Percentiles rank a stretch among this genome's conserved stretches.
Evolutionary conservation across 495 filamentous ascomycete species (phyloP).

Genomic region (Parathielavia hyrcaniae): DNA sequence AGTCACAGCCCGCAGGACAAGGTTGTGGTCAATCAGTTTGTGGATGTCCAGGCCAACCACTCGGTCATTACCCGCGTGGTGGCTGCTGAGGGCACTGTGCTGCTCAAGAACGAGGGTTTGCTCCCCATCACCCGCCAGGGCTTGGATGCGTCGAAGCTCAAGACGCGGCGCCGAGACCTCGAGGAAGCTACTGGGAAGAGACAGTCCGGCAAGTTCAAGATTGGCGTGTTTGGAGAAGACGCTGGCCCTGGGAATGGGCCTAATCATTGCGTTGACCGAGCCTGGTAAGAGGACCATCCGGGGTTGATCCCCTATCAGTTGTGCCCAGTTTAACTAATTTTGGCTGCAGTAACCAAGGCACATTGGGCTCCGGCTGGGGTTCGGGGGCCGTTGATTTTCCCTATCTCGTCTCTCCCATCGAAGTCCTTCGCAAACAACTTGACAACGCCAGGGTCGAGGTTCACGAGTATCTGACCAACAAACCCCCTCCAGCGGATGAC

Average conservation of each 20-base stretch:
- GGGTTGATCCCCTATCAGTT: neutral
- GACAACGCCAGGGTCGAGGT: constrained; percentile 53
- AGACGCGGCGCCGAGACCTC: constrained; percentile 19
- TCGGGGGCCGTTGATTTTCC: constrained; percentile 84
- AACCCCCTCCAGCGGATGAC: constrained; percentile 24
- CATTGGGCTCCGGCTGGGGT: constrained; percentile 82
- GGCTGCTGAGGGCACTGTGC: constrained; percentile 76
- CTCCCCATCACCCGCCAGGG: constrained; percentile 55
- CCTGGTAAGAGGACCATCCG: constrained; percentile 11
- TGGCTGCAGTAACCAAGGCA: constrained; percentile 66
- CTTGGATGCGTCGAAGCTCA: constrained; percentile 34
- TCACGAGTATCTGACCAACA: constrained; percentile 56
- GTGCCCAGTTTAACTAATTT: constrained; percentile 23
- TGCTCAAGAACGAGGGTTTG: constrained; percentile 73
- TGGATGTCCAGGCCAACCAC: constrained; percentile 70
- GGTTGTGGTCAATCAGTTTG: constrained; percentile 68
- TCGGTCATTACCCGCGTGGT: constrained; percentile 61
- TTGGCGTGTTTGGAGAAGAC: constrained; percentile 85
- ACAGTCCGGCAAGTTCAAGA: constrained; percentile 43
- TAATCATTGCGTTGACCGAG: constrained; percentile 68
- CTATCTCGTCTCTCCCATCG: constrained; percentile 65
- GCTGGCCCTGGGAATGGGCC: constrained; percentile 62
- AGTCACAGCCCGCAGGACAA: constrained; percentile 47
- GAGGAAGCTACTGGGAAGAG: constrained; percentile 20
- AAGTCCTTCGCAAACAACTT: constrained; percentile 59